Conservation (phyloP, 2,329 filamentous ascomycete genomes). For the Stemphylium vesicarium region DNA sequence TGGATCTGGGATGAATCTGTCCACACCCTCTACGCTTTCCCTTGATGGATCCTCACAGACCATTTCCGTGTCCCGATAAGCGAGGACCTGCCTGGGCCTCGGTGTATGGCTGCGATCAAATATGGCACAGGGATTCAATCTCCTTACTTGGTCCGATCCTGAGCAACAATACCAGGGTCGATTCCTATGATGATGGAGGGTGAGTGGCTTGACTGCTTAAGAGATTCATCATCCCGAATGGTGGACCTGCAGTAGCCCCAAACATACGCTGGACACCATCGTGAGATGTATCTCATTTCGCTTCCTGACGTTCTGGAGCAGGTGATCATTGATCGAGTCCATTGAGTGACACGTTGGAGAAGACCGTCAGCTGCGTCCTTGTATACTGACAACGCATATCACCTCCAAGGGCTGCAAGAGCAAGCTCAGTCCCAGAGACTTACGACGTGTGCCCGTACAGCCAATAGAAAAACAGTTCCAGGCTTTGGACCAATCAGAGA, state of each 20-base stretch:
- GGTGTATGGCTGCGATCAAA: constrained; percentile 1
- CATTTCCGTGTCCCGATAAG: constrained; percentile 1
- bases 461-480: not conserved
- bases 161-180: constrained; percentile 1
- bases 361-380: too few relatives aligned
- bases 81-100: not conserved
- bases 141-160: constrained; percentile 4
- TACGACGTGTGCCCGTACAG: too few relatives aligned
- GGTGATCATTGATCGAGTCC: too few relatives aligned
- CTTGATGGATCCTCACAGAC: constrained; percentile 3
- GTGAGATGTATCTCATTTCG: constrained; percentile 3
- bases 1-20: not conserved
- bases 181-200: constrained; percentile 16
- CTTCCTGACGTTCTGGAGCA: not conserved
- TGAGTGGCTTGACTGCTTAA: constrained; percentile 10
- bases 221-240: constrained; percentile 11
- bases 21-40: not conserved
- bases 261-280: constrained; percentile 18
- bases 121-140: constrained; percentile 4
- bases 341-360: too few relatives aligned
- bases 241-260: constrained; percentile 32
- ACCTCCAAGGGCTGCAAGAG: too few relatives aligned
- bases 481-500: not conserved
- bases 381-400: too few relatives aligned
- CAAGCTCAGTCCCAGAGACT: too few relatives aligned